Base-by-base conservation (phyloP, 495 filamentous ascomycete species). In the Annulohypoxylon nitens region DNA sequence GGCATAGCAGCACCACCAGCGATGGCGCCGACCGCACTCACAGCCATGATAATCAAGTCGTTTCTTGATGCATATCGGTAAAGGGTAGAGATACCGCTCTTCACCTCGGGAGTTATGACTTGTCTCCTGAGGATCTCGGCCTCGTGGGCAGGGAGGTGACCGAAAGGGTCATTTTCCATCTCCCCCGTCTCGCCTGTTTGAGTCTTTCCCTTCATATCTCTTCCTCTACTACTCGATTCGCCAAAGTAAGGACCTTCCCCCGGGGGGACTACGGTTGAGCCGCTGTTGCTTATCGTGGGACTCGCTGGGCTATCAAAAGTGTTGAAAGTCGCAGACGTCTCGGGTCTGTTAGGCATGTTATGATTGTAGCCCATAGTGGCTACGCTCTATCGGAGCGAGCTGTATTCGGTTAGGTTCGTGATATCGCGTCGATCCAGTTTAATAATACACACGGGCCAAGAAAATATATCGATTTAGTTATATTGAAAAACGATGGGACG, bases 1-100 rank as follows among this genome's bases (percentile, higher is more conserved):
- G 95, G 95, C 76, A 97, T 78, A 6, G 90, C 92, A 61, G 93
- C 92, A 61, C 94, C 95, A 11, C 88, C 93, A 41, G 87, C 88
- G 75, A 97, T 93, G 66, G 93, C 87, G 64, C 87, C 89, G 43
- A 97, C 74, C 11, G 83, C 77, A 68, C 89, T 88, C 61, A 93
- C 83, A 18, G 81, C 72, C 50, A 97, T 88, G 75, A 98, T 91
- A 55, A 94, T 64, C 2, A 91, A 66, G 80, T 98, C 95, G 68
- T 88, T 88, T 23, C 76, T 86, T 2, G 92, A 92, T 11, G 95
- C 89, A 84, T 95, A 98, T 36, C 93, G 90, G 76, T 90, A 97
- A 25, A 97, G 83, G 0, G 85, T 90, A 62, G 86, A 84, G 73
- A 90, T 89, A 6, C 87, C 90, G 23, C 93, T 84, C 70, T 89